A percentile compares a stretch with the other conserved stretches of the same genome.
These are phyloP conservation scores for Xylaria palmicola DNA, from an alignment of 495 filamentous ascomycete genomes.

Conservation along the genomic window DNA sequence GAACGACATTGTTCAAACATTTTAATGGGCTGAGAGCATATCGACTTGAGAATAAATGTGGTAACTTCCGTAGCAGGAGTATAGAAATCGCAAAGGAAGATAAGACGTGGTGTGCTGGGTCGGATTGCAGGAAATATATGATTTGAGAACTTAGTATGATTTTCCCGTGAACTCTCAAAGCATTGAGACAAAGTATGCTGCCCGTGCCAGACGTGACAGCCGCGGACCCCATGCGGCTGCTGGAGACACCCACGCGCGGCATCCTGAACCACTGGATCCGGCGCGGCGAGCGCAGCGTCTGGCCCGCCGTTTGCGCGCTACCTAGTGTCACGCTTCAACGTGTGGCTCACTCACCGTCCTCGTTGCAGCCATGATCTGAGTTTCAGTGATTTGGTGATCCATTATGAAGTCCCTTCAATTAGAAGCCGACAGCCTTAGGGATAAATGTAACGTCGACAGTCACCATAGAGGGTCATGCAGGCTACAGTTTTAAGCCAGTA, in stretches of 20 bases:
- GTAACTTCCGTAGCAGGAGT: not conserved
- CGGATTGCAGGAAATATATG: not conserved
- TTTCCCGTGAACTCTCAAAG: too few relatives aligned
- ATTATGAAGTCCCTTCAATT: too few relatives aligned
- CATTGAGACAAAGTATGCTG: constrained; percentile 69
- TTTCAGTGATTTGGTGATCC: too few relatives aligned
- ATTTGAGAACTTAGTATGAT: not conserved
- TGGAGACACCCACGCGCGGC: constrained; percentile 75
- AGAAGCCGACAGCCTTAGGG: too few relatives aligned
- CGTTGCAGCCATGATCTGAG: too few relatives aligned
- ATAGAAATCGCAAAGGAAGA: not conserved
- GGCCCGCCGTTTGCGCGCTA: constrained; percentile 86
- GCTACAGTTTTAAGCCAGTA: too few relatives aligned
- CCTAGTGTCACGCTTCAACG: too few relatives aligned
- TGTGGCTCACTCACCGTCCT: too few relatives aligned
- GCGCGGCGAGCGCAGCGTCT: constrained; percentile 80
- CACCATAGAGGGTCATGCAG: too few relatives aligned
- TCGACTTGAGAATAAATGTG: not conserved
- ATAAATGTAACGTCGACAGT: too few relatives aligned
- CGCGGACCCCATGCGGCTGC: constrained; percentile 67
- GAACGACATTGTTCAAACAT: not conserved
- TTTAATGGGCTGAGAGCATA: not conserved
- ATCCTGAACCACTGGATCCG: constrained; percentile 80
- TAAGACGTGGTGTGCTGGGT: not conserved
- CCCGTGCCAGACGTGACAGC: constrained; percentile 76